Evolutionary conservation across 257 asterid genomes (phyloP), one percentile per base, ranked within the genome.

Genomic region (Haberlea rhodopensis): DNA sequence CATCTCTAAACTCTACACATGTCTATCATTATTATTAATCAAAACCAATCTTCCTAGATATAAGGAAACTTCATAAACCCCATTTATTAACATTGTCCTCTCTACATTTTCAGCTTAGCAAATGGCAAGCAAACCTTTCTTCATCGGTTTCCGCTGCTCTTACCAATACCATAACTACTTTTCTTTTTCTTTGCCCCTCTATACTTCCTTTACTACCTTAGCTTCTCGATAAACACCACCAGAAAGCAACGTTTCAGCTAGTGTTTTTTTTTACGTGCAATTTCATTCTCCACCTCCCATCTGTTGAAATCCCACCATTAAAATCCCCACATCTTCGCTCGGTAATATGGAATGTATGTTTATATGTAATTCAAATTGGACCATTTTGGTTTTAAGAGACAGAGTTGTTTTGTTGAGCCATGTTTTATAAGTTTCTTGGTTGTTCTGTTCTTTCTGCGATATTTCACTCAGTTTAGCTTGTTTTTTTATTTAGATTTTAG

Each of bases 111-210:
- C 16, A 62, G 67, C 60, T 22, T 18, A 40, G 48, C n/a, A n/a
- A n/a, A n/a, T n/a, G n/a, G n/a, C n/a, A n/a, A n/a, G n/a, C n/a
- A 13, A 13, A 55, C 68, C 71, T 71, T 11, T 69, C 73, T 51
- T 45, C 67, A 71, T 43, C 74, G 69, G 57, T 32, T 67, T 32
- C 58, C 63, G 51, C 73, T 76, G 67, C 62, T 81, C 65, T 73
- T 79, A 82, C 71, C 82, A 71, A 67, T 68, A 56, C 83, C 78
- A 54, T 53, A 83, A 80, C 79, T 75, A 74, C 76, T 57, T 76
- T 72, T 7, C 60, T 21, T 37, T 3, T 11, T 11, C 6, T 15
- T 43, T 70, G 73, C 72, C 60, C 45, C 71, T 63, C 89, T 60
- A 64, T 66, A 18, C 80, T 71, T 57, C 80, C 76, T 71, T 78